Evolutionary conservation across 495 filamentous ascomycete species (phyloP).

Genomic region (Oleoguttula mirabilis): DNA sequence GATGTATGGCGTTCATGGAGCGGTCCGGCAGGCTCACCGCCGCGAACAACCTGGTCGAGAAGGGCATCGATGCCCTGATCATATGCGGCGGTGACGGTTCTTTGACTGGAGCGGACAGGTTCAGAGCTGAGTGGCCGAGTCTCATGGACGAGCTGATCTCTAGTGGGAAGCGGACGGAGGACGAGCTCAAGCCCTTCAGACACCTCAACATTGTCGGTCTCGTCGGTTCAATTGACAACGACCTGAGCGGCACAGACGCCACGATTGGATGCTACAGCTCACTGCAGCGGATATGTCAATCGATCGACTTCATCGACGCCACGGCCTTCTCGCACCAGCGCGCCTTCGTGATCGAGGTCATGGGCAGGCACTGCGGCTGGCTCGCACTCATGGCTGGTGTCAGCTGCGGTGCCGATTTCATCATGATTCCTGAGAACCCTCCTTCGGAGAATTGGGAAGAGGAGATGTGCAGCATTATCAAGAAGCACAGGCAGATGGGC

Average conservation of each 20-base stretch:
- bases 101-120: slow-evolving; percentile 90
- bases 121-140: slow-evolving; percentile 80
- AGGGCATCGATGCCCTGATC: slow-evolving; percentile 90
- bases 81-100: slow-evolving; percentile 97
- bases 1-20: slow-evolving; percentile 81
- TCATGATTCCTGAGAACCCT: slow-evolving; percentile 95
- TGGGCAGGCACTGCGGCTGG: slow-evolving; percentile 99
- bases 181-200: slow-evolving; percentile 58
- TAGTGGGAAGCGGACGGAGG: slow-evolving; percentile 50
- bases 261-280: slow-evolving; percentile 97
- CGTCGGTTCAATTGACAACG: slow-evolving; percentile 97
- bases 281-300: slow-evolving; percentile 79
- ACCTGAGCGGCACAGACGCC: slow-evolving; percentile 91
- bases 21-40: slow-evolving; percentile 67
- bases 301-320: slow-evolving; percentile 92
- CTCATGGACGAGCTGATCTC: slow-evolving; percentile 71
- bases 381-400: slow-evolving; percentile 93
- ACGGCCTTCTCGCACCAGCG: slow-evolving; percentile 94
- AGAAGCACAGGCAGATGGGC: slow-evolving; percentile 79
- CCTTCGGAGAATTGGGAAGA: slow-evolving; percentile 76
- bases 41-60: slow-evolving; percentile 84
- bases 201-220: slow-evolving; percentile 91
- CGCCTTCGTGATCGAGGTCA: slow-evolving; percentile 96
- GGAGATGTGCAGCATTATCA: slow-evolving; percentile 74
- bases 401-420: slow-evolving; percentile 88